Evolutionary conservation across 2,329 filamentous ascomycete genomes (phyloP), one percentile per base, ranked within the genome.

Genomic region (Fusarium chaquense): DNA sequence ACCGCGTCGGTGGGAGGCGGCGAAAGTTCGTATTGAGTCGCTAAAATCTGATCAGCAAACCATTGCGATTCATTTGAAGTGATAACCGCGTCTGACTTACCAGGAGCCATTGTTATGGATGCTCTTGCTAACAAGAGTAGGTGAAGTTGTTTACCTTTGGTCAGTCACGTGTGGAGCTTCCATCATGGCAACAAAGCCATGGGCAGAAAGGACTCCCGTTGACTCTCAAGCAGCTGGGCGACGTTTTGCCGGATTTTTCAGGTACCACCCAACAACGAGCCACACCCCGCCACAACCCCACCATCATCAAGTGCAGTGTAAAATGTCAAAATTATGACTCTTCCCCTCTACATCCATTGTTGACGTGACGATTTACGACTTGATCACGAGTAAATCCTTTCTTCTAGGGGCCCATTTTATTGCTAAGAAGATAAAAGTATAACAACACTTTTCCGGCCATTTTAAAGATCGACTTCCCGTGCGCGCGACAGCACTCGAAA

Each of bases 1-100:
- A 98, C 91, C 74, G 92, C 93, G 81, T 99, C 96, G 73, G 87
- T 87, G 13, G 96, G 96, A 47, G 94, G 90, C 74, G 93, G 89
- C 65, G 90, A 86, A 76, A 98, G 87, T 81, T 96, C 91, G 82
- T 93, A 94, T 85, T 97, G 93, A 71, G 90, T 85, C 79, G 86
- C 87, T 90, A 67, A 41, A 32, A 16, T 18, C 22, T 20, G 30
- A 63, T 79, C 60, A 77, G 71, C 18, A 55, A 60, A 15, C 3
- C 38, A 28, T 54, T 51, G 10, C 22, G 32, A 28, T 5, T 6
- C 8, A 13, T 49, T 18, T 13, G 16, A 11, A 11, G 12, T 33
- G 26, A 43, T 24, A 16, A 13, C 4, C 16, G 40, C 33, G 40
- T 30, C 51, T 22, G 35, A 67, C 80, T 62, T 73, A 83, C 81